phyloP scores from a whole-genome alignment of 345 rosid genomes.

The Erysimum cheiranthoides region DNA sequence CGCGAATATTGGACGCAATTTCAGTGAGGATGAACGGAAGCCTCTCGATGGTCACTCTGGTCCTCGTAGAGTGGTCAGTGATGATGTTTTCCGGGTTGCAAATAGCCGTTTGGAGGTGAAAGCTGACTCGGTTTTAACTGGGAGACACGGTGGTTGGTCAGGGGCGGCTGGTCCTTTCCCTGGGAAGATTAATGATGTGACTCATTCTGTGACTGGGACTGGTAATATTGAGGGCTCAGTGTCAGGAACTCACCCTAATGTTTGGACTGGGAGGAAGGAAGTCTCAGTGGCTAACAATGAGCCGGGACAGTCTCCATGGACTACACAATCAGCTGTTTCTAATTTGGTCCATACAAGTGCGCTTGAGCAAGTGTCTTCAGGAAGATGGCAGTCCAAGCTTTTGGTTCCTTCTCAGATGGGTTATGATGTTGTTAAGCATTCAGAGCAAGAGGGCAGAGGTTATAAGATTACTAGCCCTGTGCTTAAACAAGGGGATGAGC shows the following conservation, averaged over 20 bases:
- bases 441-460: slow-evolving; percentile 51
- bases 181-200: slow-evolving; percentile 52
- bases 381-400: slow-evolving; percentile 76
- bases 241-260: slow-evolving; percentile 57
- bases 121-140: slow-evolving; percentile 50
- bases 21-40: slow-evolving; percentile 85
- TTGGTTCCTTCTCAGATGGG: slow-evolving; percentile 51
- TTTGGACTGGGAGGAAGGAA: slow-evolving; percentile 70
- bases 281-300: slow-evolving; percentile 46
- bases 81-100: slow-evolving; percentile 57
- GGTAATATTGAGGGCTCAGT: slow-evolving; percentile 46
- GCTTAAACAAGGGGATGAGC: slow-evolving; percentile 43
- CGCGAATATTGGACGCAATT: slow-evolving; percentile 67
- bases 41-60: slow-evolving; percentile 72
- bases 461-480: slow-evolving; percentile 46
- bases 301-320: slow-evolving; percentile 56
- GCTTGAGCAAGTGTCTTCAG: slow-evolving; percentile 73
- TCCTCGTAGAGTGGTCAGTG: slow-evolving; percentile 64
- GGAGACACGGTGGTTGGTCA: slow-evolving; percentile 47
- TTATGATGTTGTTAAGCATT: slow-evolving; percentile 52
- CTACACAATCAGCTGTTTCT: slow-evolving; percentile 55
- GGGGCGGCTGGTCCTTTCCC: slow-evolving; percentile 46
- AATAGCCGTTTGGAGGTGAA: slow-evolving; percentile 53
- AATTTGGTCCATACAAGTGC: slow-evolving; percentile 76
- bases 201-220: slow-evolving; percentile 39